These are phyloP conservation scores for Zasmidium cellare DNA, from an alignment of 2,329 filamentous ascomycete genomes.

Conservation along the genomic window DNA sequence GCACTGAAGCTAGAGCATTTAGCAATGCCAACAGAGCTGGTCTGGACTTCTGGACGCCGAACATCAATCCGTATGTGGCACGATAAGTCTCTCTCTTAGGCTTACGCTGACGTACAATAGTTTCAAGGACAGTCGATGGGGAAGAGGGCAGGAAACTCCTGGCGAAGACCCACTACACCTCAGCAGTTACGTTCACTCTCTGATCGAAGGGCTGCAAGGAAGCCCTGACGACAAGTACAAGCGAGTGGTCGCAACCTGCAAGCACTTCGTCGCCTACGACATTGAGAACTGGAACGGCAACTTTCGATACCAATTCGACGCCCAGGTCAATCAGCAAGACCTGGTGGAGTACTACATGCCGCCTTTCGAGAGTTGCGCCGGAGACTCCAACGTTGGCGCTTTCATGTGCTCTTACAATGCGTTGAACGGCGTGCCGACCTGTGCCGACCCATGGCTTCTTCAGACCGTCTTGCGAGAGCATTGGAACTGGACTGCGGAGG, in stretches of 20 bases:
- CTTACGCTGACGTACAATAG: conserved; percentile 32
- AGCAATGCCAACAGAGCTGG: conserved; percentile 59
- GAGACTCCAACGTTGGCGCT: conserved; percentile 47
- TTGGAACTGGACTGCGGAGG: conserved; percentile 63
- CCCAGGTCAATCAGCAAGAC: conserved; percentile 61
- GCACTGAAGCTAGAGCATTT: conserved; percentile 65
- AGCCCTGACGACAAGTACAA: conserved; percentile 35
- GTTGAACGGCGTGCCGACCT: conserved; percentile 66
- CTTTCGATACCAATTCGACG: conserved; percentile 53
- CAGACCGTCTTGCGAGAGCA: conserved; percentile 63
- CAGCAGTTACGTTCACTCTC: conserved; percentile 33
- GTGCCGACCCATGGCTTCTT: conserved; percentile 63
- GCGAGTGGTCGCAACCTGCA: conserved; percentile 48
- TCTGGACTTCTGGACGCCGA: conserved; percentile 65
- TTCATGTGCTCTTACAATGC: conserved; percentile 55
- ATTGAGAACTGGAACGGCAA: conserved; percentile 34
- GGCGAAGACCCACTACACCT: conserved; percentile 45
- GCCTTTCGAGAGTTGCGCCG: conserved; percentile 57
- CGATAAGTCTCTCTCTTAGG: conserved; percentile 40
- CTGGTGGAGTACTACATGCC: conserved; percentile 68
- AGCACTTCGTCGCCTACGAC: conserved; percentile 44
- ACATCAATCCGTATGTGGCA: conserved; percentile 54
- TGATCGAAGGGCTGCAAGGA: conserved; percentile 38
- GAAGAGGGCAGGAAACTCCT: conserved; percentile 35
- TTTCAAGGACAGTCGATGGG: conserved; percentile 56